Conservation (phyloP, 257 asterid genomes). For the Gentiana dahurica region DNA sequence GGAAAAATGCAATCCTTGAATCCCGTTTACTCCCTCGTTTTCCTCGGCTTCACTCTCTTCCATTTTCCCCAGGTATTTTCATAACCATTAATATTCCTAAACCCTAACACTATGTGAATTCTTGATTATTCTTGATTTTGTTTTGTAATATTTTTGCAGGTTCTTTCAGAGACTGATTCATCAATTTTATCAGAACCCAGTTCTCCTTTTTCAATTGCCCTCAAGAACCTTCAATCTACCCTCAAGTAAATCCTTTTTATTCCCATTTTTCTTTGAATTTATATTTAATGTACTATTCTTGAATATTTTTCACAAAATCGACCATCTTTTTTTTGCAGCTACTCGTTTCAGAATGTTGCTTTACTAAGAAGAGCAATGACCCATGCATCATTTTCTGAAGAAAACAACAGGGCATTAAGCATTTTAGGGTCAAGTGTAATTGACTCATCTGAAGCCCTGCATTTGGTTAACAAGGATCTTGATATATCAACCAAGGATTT, state of each 20-base stretch:
- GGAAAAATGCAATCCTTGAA: constrained; percentile 23
- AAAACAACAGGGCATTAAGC: constrained; percentile 70
- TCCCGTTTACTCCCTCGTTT: constrained; percentile 12
- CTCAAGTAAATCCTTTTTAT: constrained; percentile 31
- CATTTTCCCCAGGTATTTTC: constrained; percentile 28
- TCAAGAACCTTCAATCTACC: constrained; percentile 43
- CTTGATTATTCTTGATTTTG: constrained; percentile 1
- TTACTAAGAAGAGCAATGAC: constrained; percentile 62
- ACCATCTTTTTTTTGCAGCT: constrained; percentile 21
- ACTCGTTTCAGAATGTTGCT: constrained; percentile 41
- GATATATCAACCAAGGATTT: constrained; percentile 52
- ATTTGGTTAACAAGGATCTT: constrained; percentile 25
- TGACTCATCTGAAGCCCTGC: constrained; percentile 32
- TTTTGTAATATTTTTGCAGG: constrained; percentile 18
- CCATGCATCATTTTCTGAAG: constrained; percentile 68
- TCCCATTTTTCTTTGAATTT: too few species aligned
- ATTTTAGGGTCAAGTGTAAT: constrained; percentile 46
- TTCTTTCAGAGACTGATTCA: constrained; percentile 8
- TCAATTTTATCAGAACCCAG: constrained; percentile 6
- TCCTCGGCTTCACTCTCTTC: constrained; percentile 23
- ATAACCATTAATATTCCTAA: constrained; percentile 2
- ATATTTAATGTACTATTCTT: not conserved
- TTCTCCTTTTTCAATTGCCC: constrained; percentile 53
- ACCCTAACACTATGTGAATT: constrained; percentile 1
- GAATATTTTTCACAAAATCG: not conserved